Conservation (phyloP, 1,139 yeast genomes). For the Torulaspora pretoriensis region DNA sequence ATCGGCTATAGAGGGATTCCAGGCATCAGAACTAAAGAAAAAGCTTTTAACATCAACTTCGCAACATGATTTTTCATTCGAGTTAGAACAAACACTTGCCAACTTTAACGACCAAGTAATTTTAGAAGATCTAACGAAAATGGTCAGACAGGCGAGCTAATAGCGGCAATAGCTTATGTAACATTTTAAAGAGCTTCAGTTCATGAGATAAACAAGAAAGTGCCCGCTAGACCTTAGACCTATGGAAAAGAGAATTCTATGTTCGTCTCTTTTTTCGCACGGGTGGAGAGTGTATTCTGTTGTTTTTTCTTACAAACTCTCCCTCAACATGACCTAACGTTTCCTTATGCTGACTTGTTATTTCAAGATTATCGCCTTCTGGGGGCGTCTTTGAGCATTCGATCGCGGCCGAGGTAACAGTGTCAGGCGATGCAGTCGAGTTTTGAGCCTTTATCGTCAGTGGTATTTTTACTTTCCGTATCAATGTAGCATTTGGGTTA, state of each 20-base stretch:
- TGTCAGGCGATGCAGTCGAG: not conserved
- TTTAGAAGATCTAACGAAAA: constrained; percentile 3
- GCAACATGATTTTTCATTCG: not conserved
- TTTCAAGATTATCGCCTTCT: no score
- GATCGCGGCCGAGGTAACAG: not conserved
- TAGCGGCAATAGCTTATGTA: not conserved
- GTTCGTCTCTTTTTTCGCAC: constrained; percentile 7
- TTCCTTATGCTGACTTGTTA: no score
- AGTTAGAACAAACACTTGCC: not conserved
- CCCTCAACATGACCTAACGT: not conserved
- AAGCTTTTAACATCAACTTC: constrained; percentile 7
- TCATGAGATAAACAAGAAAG: no score
- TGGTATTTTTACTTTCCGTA: constrained; percentile 16
- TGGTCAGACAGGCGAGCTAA: not conserved
- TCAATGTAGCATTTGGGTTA: constrained; percentile 20
- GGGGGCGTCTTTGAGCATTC: no score
- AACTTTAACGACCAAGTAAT: not conserved
- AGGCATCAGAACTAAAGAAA: constrained; percentile 18
- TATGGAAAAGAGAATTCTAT: not conserved
- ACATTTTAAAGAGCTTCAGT: no score
- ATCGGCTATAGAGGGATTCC: constrained; percentile 11
- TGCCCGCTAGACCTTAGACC: not conserved
- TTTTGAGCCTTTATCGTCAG: constrained; percentile 8
- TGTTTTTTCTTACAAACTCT: not conserved
- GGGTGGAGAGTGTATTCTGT: constrained; percentile 9